Evolutionary conservation across 2,329 filamentous ascomycete genomes (phyloP).

Genomic region (Dactylellina cionopaga): DNA sequence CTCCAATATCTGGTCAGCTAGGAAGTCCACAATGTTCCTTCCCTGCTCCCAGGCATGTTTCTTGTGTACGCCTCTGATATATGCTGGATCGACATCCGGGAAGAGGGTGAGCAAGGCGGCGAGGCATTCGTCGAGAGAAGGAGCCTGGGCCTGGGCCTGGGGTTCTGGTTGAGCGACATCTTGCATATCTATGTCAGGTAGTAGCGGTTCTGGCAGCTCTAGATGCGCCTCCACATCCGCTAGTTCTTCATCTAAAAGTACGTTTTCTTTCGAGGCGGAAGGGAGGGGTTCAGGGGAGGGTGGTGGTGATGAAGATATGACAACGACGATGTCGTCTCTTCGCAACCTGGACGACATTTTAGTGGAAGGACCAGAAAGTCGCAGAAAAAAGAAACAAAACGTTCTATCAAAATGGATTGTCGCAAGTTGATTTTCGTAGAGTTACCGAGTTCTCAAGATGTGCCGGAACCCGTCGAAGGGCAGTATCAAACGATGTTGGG

Average conservation of each 20-base stretch:
- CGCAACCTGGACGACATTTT: constrained; percentile 10
- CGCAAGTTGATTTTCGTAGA: no score
- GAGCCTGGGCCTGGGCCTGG: neutral
- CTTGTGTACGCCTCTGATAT: constrained; percentile 61
- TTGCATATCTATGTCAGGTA: constrained; percentile 26
- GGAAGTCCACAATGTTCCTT: constrained; percentile 58
- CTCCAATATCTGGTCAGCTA: constrained; percentile 63
- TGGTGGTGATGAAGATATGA: constrained; percentile 30
- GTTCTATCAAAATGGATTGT: no score
- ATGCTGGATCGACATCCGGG: constrained; percentile 63
- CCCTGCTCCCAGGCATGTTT: constrained; percentile 53
- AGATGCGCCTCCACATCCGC: neutral
- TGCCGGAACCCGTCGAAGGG: no score
- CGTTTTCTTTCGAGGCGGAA: neutral
- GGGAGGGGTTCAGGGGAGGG: constrained; percentile 1
- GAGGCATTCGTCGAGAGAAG: constrained; percentile 57
- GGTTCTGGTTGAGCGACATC: neutral
- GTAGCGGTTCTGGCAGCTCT: neutral
- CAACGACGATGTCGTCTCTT: constrained; percentile 1
- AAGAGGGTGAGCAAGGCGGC: constrained; percentile 62
- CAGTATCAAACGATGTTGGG: no score
- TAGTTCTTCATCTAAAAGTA: neutral
- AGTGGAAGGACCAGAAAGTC: no score
- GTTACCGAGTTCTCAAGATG: neutral
- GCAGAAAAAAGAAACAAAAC: neutral